Evolutionary conservation across 2,329 filamentous ascomycete genomes (phyloP).

Genomic region (Colletotrichum eleusines): DNA sequence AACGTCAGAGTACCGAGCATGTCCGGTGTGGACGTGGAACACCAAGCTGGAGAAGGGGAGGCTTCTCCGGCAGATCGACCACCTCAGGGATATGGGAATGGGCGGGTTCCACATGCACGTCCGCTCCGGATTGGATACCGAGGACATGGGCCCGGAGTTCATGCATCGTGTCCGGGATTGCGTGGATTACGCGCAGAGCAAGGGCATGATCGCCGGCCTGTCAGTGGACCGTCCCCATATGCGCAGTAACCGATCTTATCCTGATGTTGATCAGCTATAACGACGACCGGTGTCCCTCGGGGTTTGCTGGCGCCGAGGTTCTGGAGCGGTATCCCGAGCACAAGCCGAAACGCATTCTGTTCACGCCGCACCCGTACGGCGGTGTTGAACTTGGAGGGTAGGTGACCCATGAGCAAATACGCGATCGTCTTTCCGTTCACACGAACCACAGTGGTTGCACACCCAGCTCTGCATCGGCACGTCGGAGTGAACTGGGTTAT

Average conservation of each 20-base stretch:
- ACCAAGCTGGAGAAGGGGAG: conserved; percentile 46
- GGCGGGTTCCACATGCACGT: conserved; percentile 51
- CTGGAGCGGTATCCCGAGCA: conserved; percentile 45
- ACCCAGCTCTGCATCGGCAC: conserved; percentile 37
- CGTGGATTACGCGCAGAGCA: conserved; percentile 49
- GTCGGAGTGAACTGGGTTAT: conserved; percentile 45
- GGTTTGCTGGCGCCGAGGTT: conserved; percentile 47
- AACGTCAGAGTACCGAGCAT: conserved; percentile 49
- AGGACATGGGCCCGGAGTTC: conserved; percentile 50
- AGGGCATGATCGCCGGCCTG: conserved; percentile 50
- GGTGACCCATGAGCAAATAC: background rate
- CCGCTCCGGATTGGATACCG: conserved; percentile 49
- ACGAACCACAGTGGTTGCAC: background rate
- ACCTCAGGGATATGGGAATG: conserved; percentile 49
- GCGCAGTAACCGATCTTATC: background rate
- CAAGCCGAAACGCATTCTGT: conserved; percentile 47
- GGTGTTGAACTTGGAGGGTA: conserved; percentile 39
- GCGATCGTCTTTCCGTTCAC: background rate
- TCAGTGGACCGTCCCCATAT: conserved; percentile 8
- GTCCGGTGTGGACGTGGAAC: conserved; percentile 50
- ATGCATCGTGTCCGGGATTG: conserved; percentile 48
- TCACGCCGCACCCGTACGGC: conserved; percentile 44
- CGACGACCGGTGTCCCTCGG: conserved; percentile 50
- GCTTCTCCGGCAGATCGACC: conserved; percentile 48
- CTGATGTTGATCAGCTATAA: conserved; percentile 41